Evolutionary conservation across 805 yeast species (phyloP).

Genomic region (Komagataella populi): DNA sequence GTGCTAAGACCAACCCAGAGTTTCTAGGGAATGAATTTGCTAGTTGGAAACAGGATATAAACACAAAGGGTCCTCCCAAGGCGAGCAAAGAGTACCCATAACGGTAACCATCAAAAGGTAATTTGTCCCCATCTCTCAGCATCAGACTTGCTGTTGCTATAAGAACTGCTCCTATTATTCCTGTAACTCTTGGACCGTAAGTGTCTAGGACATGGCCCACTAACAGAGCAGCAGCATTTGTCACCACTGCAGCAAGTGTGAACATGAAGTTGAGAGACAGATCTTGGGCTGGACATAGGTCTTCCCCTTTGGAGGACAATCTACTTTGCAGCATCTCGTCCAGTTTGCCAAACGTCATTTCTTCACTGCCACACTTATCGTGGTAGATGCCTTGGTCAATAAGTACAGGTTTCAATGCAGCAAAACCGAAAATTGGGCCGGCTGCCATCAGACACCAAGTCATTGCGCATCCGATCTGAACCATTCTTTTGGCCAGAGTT

Average conservation of each 20-base stretch:
- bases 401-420: slow-evolving; percentile 41
- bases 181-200: slow-evolving; percentile 72
- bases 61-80: slow-evolving; percentile 88
- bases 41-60: slow-evolving; percentile 80
- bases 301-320: slow-evolving; percentile 4
- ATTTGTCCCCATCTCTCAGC: slow-evolving; percentile 11
- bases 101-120: slow-evolving; percentile 48
- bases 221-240: slow-evolving; percentile 70
- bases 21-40: slow-evolving; percentile 76
- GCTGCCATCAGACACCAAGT: slow-evolving; percentile 42
- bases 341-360: slow-evolving; percentile 2
- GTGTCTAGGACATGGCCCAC: slow-evolving; percentile 73
- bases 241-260: slow-evolving; percentile 75
- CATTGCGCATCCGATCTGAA: slow-evolving; percentile 36
- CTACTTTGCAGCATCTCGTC: slow-evolving; percentile 1
- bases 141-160: slow-evolving; percentile 39
- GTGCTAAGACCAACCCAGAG: slow-evolving; percentile 71
- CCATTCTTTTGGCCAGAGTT: slow-evolving; percentile 12
- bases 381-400: slow-evolving; percentile 35
- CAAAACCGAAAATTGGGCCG: slow-evolving; percentile 48
- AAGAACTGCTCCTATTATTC: slow-evolving; percentile 55
- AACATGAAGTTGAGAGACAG: slow-evolving; percentile 70
- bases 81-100: slow-evolving; percentile 68
- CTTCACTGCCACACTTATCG: slow-evolving; percentile 19
- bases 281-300: slow-evolving; percentile 62